Conservation (phyloP, 306 rosid species). For the Notholithocarpus densiflorus region DNA sequence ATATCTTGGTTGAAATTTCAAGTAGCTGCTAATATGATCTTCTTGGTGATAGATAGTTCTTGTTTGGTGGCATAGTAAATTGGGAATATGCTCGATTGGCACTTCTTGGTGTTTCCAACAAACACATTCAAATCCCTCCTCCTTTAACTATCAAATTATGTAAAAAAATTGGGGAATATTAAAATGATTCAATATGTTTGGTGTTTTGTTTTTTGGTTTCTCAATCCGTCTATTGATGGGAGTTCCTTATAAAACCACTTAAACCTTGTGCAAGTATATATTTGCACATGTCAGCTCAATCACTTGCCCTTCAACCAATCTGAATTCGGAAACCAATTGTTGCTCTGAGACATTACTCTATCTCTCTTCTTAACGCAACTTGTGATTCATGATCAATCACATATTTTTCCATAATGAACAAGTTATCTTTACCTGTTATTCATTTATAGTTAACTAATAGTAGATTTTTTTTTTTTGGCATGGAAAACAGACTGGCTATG, state of each 20-base stretch:
- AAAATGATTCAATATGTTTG: neutral
- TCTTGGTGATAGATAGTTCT: no score
- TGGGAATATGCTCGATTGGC: no score
- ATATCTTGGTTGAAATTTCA: neutral
- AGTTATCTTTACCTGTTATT: neutral
- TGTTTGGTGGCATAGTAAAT: neutral
- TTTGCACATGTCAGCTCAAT: neutral
- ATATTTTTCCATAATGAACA: neutral
- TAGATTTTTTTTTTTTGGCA: neutral
- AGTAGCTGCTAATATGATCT: neutral
- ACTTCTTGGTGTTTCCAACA: no score
- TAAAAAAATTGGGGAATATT: neutral
- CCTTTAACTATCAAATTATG: no score
- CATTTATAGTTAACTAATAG: neutral
- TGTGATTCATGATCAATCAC: neutral
- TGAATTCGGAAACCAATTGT: neutral
- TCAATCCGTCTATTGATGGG: neutral
- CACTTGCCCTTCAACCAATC: neutral
- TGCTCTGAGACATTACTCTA: neutral
- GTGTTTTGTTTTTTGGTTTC: neutral
- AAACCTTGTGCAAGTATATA: neutral
- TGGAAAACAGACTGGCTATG: slow-evolving; percentile 59
- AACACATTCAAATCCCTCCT: no score
- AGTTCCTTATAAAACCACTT: neutral
- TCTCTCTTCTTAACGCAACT: neutral